Base-by-base conservation (phyloP, 768 basidiomycete genomes). In the Hericium rajendrae region DNA sequence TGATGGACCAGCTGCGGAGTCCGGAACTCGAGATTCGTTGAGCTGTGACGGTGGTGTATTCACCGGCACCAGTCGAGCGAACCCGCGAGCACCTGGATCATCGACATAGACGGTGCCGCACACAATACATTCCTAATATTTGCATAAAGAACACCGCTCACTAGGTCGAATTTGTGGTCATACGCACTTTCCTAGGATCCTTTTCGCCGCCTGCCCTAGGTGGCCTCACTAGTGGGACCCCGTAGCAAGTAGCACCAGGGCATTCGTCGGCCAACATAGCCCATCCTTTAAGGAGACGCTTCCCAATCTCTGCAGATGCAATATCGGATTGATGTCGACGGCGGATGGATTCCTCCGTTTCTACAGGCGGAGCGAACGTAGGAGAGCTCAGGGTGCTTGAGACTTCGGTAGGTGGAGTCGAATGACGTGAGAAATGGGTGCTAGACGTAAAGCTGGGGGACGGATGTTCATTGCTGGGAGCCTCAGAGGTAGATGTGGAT, bases 191-290 rank as follows among this genome's bases (percentile, higher is more conserved):
- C 59, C 78, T 74, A 18, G 82, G 82, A 70, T 86, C 80, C 62
- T 80, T 81, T 59, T 76, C 79, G 16, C 76, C 76, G 5, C 80
- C 79, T 15, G 73, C 62, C 67, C 80, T 87, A 18, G 89, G 88
- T 40, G 86, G 86, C 52, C 90, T 75, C 58, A 93, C 85, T 13
- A 94, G 80, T n/a, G 91, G 92, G 6, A 92, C 75, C 12, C 90
- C 90, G 69, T 82, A 85, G 66, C 92, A 94, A 22, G 71, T 67
- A 4, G 67, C 62, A 63, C 81, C 86, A 0, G 82, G 81, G 65
- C 92, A 94, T 71, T 91, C 89, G 39, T 93, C 89, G 22, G 78
- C 88, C n/a, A 94, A 75, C 87, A 94, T 89, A 0, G 91, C 83
- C 88, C 89, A 94, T 41, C 88, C 91, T 64, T 82, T 83, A 49